These are phyloP conservation scores for Trametes pubescens DNA, from an alignment of 1,284 basidiomycete species.

Conservation along the genomic window DNA sequence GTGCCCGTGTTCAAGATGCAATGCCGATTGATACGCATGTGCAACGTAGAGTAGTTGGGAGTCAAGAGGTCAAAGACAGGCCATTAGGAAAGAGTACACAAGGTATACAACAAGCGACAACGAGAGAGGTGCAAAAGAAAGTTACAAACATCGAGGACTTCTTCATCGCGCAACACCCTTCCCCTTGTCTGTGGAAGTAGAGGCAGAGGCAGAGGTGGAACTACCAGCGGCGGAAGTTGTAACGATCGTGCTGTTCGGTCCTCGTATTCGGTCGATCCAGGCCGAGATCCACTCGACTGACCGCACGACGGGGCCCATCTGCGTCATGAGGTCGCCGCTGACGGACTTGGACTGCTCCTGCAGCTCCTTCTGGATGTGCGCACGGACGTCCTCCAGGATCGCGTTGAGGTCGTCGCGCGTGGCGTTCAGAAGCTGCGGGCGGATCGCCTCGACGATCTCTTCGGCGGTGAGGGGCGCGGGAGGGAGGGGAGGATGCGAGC, in stretches of 20 bases:
- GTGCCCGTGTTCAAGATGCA: too few species aligned
- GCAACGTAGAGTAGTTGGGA: too few species aligned
- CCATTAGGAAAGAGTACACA: neutral
- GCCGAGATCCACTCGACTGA: constrained; percentile 38
- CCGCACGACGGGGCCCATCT: constrained; percentile 45
- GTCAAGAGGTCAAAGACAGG: too few species aligned
- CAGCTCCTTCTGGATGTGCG: constrained; percentile 49
- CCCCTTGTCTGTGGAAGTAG: constrained; percentile 15
- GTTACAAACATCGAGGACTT: neutral
- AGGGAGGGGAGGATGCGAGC: constrained; percentile 35
- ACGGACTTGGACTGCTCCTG: constrained; percentile 48
- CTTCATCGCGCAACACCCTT: constrained; percentile 14
- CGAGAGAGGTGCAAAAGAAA: neutral
- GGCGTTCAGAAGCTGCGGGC: constrained; percentile 48
- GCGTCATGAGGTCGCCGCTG: constrained; percentile 48
- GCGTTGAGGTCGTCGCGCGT: constrained; percentile 50
- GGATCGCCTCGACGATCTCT: constrained; percentile 51
- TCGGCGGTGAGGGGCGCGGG: constrained; percentile 47
- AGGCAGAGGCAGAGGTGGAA: neutral
- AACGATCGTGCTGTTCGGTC: neutral
- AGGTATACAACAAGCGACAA: neutral
- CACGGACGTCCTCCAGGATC: constrained; percentile 46
- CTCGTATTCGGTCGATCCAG: constrained; percentile 35
- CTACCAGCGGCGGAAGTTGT: neutral
- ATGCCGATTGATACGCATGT: too few species aligned